phyloP scores from a whole-genome alignment of 2,329 filamentous ascomycete species.

The Paramyrothecium roridum region DNA sequence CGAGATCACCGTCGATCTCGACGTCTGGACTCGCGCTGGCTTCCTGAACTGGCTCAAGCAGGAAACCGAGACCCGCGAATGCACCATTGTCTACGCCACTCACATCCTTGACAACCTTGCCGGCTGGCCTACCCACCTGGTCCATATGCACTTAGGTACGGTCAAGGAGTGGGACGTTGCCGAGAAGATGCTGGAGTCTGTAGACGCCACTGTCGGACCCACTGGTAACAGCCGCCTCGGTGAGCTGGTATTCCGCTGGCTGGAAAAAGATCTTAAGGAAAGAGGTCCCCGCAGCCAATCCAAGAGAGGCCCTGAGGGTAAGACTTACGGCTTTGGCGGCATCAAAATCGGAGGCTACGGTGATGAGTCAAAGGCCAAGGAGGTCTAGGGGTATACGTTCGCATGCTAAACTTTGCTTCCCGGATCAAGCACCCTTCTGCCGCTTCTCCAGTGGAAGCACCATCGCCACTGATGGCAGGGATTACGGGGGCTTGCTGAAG shows the following conservation, averaged over 20 bases:
- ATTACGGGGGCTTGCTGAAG: too few relatives aligned
- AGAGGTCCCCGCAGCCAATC: conserved; percentile 70
- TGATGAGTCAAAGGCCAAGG: conserved; percentile 44
- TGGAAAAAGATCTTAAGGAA: conserved; percentile 74
- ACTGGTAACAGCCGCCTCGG: conserved; percentile 79
- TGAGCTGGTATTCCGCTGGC: conserved; percentile 83
- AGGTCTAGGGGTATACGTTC: conserved; percentile 14
- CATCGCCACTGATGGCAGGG: too few relatives aligned
- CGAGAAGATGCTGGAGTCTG: conserved; percentile 60
- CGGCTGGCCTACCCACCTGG: conserved; percentile 90
- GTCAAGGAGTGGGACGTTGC: conserved; percentile 84
- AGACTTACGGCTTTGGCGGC: conserved; percentile 55
- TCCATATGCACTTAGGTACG: conserved; percentile 88
- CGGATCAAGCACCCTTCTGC: too few relatives aligned
- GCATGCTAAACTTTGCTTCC: not conserved
- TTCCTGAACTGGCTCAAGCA: conserved; percentile 83
- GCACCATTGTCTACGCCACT: conserved; percentile 95
- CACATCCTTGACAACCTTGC: conserved; percentile 96
- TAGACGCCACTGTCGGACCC: conserved; percentile 31
- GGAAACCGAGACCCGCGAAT: conserved; percentile 78
- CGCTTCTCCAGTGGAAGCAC: too few relatives aligned
- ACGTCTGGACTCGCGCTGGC: conserved; percentile 78
- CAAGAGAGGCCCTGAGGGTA: conserved; percentile 56
- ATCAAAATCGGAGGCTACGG: conserved; percentile 54
- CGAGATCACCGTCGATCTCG: conserved; percentile 95